phyloP scores from a whole-genome alignment of 495 filamentous ascomycete species.

The Podospora pseudoanserina region DNA sequence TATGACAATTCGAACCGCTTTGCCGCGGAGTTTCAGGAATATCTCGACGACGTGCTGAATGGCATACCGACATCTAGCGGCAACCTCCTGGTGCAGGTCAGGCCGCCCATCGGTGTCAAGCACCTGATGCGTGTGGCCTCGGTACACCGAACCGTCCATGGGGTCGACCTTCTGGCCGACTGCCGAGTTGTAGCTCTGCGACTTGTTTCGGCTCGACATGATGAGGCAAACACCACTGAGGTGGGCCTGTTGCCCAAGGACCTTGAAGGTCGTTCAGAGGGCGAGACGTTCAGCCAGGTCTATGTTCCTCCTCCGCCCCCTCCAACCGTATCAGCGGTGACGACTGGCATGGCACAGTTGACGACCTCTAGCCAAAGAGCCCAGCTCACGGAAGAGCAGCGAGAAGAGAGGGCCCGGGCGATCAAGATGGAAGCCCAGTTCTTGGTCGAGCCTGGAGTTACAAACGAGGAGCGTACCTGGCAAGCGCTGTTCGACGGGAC shows the following conservation, averaged over 20 bases:
- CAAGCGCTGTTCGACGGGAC: neutral
- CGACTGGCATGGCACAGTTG: too few relatives aligned
- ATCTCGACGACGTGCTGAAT: neutral
- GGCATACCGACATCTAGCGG: neutral
- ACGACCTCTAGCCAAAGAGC: too few relatives aligned
- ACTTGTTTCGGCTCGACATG: neutral
- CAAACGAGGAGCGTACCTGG: neutral
- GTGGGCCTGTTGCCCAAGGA: neutral
- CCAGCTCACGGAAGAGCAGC: too few relatives aligned
- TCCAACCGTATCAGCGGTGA: too few relatives aligned
- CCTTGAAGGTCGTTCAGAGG: neutral
- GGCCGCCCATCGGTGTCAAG: neutral
- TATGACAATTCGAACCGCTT: neutral
- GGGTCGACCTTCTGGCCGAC: neutral
- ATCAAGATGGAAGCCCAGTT: too few relatives aligned
- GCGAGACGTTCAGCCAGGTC: too few relatives aligned
- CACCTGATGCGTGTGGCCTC: neutral
- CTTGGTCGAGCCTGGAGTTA: neutral
- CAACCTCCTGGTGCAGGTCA: neutral
- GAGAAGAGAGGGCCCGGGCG: too few relatives aligned
- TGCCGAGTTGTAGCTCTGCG: neutral
- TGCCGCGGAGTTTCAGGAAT: neutral
- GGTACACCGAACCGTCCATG: neutral
- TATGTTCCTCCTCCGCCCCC: too few relatives aligned
- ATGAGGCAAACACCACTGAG: neutral